Evolutionary conservation across 2,329 filamentous ascomycete genomes (phyloP), one percentile per base, ranked within the genome.

Genomic region (Cordyceps pruinosa): DNA sequence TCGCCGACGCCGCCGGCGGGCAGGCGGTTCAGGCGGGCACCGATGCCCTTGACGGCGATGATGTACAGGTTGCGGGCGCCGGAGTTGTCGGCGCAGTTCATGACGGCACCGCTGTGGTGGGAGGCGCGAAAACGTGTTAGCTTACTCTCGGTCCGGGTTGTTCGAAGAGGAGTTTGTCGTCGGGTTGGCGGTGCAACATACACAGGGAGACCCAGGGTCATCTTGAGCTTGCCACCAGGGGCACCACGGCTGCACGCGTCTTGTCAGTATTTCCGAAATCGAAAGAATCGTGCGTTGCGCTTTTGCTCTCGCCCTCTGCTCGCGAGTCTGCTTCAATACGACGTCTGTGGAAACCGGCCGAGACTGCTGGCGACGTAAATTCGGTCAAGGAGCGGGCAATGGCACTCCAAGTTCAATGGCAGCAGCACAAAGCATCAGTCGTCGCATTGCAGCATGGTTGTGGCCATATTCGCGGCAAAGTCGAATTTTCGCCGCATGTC

Each of bases 61-160:
- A 97, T 97, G 90, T 97, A 99, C 67, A 99, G 84, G 83, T 97
- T 97, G 71, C 91, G 91, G 73, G 93, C 93, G 73, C 93, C 93
- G 62, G 92, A 97, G 90, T 97, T 97, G 85, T 99, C 94, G 76
- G 87, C 90, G 88, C 94, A 99, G 86, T 99, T 99, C 90, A 99
- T 96, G 80, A 97, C 93, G 75, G 94, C 94, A 79, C 94, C 94
- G 77, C 92, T 97, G 61, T 66, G 21, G 37, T 1, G n/a, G 23
- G 58, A 25, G 21, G n/a, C 19, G 37, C 5, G 10, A 41, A 41
- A 19, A 23, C 8, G 45, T 26, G n/a, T 54, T 63, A 61, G 66
- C 61, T 59, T 61, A 53, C 53, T 56, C 58, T 49, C 13, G 34
- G 34, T 12, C 4, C 8, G 37, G 37, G 46, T 28, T 10, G 37